These are phyloP conservation scores for Lippia alba DNA, from an alignment of 305 asterid genomes.

Conservation along the genomic window DNA sequence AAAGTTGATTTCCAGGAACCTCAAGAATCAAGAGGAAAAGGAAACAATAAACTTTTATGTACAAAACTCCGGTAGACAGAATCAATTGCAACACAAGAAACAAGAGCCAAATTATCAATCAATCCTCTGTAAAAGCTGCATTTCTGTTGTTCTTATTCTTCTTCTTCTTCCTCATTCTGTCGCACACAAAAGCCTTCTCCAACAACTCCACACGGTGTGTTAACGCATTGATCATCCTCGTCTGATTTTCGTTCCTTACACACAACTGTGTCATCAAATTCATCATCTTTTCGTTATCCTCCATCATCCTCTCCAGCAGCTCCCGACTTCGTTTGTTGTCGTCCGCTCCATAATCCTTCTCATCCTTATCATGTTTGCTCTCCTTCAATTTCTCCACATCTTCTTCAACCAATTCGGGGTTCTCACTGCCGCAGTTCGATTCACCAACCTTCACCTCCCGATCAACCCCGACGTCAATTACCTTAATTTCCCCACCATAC, in stretches of 20 bases:
- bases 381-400: neutral
- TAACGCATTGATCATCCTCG: slow-evolving; percentile 48
- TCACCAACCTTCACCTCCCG: slow-evolving; percentile 35
- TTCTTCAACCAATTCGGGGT: slow-evolving; percentile 7
- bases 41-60: neutral
- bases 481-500: slow-evolving; percentile 1
- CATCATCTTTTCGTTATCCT: slow-evolving; percentile 71
- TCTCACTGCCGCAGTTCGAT: neutral
- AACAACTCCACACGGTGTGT: slow-evolving; percentile 60
- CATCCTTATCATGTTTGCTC: no score
- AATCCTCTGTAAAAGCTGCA: slow-evolving; percentile 16
- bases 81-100: neutral
- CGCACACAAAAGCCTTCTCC: slow-evolving; percentile 68
- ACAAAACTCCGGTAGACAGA: neutral
- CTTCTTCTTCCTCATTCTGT: slow-evolving; percentile 46
- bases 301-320: slow-evolving; percentile 59
- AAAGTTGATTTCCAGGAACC: no score
- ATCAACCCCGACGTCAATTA: slow-evolving; percentile 34
- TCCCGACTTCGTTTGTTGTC: slow-evolving; percentile 38
- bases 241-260: slow-evolving; percentile 61
- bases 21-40: no score
- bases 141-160: slow-evolving; percentile 29
- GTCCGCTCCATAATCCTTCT: neutral
- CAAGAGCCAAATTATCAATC: neutral
- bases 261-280: slow-evolving; percentile 56